Conservation (phyloP, 108 stramenopile genomes). For the Nitzschia sp. region DNA sequence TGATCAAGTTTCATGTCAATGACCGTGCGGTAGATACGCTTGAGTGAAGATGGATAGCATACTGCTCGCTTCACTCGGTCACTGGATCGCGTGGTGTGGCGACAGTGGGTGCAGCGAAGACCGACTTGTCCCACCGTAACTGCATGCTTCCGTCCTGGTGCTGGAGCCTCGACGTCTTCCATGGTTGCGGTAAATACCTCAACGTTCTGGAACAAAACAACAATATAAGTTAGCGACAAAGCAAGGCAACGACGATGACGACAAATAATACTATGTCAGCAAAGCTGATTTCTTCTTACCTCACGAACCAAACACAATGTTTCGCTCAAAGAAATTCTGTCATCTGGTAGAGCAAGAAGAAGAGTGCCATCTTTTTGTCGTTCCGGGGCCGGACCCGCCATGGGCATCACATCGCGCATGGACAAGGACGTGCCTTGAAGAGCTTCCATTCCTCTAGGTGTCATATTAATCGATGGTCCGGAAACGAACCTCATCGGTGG, state of each 20-base stretch:
- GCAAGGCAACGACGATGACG: too few relatives aligned
- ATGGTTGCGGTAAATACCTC: conserved; percentile 86
- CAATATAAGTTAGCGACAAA: background rate
- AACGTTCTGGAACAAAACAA: conserved; percentile 42
- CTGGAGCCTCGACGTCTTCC: conserved; percentile 84
- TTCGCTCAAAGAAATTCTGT: conserved; percentile 83
- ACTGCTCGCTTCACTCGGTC: conserved; percentile 89
- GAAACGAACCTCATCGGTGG: conserved; percentile 15
- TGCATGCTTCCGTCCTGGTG: conserved; percentile 86
- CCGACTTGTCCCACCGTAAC: conserved; percentile 85
- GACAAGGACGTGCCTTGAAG: background rate
- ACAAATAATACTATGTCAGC: background rate
- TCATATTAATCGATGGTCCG: conserved; percentile 3
- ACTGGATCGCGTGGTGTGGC: conserved; percentile 56
- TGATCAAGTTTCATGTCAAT: conserved; percentile 94
- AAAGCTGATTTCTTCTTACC: conserved; percentile 38
- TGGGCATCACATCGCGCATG: background rate
- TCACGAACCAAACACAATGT: conserved; percentile 86
- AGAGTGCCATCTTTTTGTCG: conserved; percentile 16
- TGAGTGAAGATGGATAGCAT: conserved; percentile 87
- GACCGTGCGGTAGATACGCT: conserved; percentile 87
- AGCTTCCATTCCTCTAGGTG: conserved; percentile 1
- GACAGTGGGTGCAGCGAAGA: conserved; percentile 86
- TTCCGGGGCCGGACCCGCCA: background rate
- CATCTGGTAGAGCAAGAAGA: conserved; percentile 81